These are phyloP conservation scores for Tetragonia tetragonoides DNA, from an alignment of 148 eudicot genomes.

Conservation along the genomic window DNA sequence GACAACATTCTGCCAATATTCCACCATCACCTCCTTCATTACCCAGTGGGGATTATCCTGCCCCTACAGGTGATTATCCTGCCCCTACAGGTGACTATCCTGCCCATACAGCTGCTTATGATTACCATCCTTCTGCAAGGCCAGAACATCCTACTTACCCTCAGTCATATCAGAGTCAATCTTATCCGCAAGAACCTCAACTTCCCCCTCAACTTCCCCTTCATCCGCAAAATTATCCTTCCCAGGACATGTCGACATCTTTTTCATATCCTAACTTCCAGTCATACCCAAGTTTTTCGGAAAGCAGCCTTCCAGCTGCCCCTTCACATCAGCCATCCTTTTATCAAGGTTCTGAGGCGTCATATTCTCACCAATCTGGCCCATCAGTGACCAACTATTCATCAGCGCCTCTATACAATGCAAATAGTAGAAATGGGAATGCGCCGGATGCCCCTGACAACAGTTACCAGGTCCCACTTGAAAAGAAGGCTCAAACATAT, in stretches of 20 bases:
- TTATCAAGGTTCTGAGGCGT: conserved; percentile 64
- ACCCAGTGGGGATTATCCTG: conserved; percentile 26
- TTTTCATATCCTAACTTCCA: conserved; percentile 71
- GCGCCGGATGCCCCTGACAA: conserved; percentile 38
- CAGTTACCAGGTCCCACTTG: conserved; percentile 74
- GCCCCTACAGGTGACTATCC: conserved; percentile 14
- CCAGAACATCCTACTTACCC: conserved; percentile 52
- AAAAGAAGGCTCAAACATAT: conserved; percentile 51
- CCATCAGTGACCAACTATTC: conserved; percentile 38
- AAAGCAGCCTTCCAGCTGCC: conserved; percentile 65
- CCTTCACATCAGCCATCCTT: conserved; percentile 62
- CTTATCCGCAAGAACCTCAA: conserved; percentile 56
- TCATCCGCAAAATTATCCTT: conserved; percentile 49
- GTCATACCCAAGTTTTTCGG: conserved; percentile 82
- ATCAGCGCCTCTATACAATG: conserved; percentile 45
- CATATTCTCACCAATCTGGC: conserved; percentile 47
- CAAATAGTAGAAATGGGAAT: conserved; percentile 47
- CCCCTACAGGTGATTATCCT: conserved; percentile 12
- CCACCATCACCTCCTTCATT: conserved; percentile 46
- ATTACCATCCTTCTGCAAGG: conserved; percentile 35
- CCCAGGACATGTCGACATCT: conserved; percentile 54
- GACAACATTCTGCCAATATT: conserved; percentile 36
- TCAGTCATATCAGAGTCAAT: conserved; percentile 51
- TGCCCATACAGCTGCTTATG: conserved; percentile 36
- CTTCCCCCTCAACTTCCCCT: conserved; percentile 29